Evolutionary conservation across 1,139 yeast species (phyloP), one percentile per base, ranked within the genome.

Genomic region (Saccharomyces uvarum): DNA sequence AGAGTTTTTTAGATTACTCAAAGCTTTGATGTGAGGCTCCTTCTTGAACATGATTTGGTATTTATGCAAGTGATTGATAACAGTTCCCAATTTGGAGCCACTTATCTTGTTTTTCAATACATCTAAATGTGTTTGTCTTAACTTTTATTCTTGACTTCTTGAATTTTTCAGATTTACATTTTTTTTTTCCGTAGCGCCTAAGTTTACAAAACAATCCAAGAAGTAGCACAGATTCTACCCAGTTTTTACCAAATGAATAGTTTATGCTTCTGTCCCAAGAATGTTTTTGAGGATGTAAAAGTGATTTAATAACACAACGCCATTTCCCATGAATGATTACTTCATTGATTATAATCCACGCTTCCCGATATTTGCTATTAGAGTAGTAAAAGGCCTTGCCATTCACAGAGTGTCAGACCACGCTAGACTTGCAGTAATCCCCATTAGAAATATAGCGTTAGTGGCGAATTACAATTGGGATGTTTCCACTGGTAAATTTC

Each of bases 1-100:
- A 0, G 96, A 86, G 11, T 88, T 81, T 70, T 90, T 90, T 58
- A 91, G 77, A 63, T 88, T 88, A 8, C 96, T 81, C 51, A 83
- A 76, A 3, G 95, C 84, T 70, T 89, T 89, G 53, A 83, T 75
- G 68, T 80, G 76, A 5, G 88, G 83, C 52, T 78, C 80, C 61
- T 84, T 84, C 66, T 78, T 80, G 62, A 85, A 86, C 90, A 85
- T 84, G 26, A 21, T 59, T 27, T 38, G 33, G 29, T 42, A 14
- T 26, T 7, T 16, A 29, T 27, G 49, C 50, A 9, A 47, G 9
- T 14, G 14, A 14, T 24, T 6, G 6, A 24, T 24, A 24, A 24
- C 26, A 24, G 26, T 24, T 24, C 6, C 5, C 6, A 24, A 24
- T 24, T 4, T 4, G 26, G 26, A 4, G 26, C 54, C 8, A 14